These are phyloP conservation scores for Citrus inodora DNA, from an alignment of 345 rosid genomes.

Conservation along the genomic window DNA sequence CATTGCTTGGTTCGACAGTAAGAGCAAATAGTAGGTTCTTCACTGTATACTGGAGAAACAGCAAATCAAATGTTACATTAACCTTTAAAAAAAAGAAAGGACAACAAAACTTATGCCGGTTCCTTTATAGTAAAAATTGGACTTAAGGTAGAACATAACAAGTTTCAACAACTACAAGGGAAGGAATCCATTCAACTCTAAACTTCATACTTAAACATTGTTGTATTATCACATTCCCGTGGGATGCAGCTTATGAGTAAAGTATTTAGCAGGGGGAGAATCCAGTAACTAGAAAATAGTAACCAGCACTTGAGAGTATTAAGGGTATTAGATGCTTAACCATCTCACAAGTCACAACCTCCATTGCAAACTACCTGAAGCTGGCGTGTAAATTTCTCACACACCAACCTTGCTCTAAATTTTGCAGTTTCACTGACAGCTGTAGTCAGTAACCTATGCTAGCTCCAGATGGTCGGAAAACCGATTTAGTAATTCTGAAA, in stretches of 20 bases:
- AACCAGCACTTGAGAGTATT: neutral
- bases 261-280: neutral
- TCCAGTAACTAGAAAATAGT: neutral
- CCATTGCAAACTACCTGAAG: neutral
- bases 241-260: neutral
- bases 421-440: neutral
- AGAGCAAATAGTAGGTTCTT: slow-evolving; percentile 87
- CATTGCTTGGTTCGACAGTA: slow-evolving; percentile 74
- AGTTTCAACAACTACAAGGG: neutral
- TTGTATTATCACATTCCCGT: neutral
- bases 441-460: neutral
- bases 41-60: slow-evolving; percentile 67
- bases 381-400: neutral
- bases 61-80: neutral
- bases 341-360: neutral
- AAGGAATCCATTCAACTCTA: neutral
- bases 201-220: neutral
- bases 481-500: neutral
- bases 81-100: neutral
- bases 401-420: neutral
- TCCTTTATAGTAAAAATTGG: neutral
- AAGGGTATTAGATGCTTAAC: neutral
- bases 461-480: neutral
- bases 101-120: neutral
- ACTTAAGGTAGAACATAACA: neutral